Evolutionary conservation across 1,284 basidiomycete genomes (phyloP), one percentile per base, ranked within the genome.

Genomic region (Tylopilus orsonianus): DNA sequence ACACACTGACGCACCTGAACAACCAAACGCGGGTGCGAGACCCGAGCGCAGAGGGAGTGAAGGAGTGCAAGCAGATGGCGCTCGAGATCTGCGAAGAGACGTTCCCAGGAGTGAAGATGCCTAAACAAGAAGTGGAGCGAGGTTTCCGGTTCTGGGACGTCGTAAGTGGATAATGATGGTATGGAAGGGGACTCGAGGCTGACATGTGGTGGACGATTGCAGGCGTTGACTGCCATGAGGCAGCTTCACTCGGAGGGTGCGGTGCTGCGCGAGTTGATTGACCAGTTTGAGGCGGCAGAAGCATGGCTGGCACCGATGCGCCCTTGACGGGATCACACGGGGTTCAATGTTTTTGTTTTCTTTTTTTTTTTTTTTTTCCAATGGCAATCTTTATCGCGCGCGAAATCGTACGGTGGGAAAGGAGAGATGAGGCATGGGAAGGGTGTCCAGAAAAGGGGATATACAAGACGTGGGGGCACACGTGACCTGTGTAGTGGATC

Each of bases 71-170:
- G 72, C 79, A 79, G 46, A 81, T 88, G 70, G 93, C 96, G 22
- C 75, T 97, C 27, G 89, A 89, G 53, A 89, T 97, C 62, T 89
- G 96, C 61, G 93, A 97, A 57, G 90, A 93, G 62, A 94, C 90
- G 39, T 99, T 99, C 78, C 78, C 82, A 29, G 94, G 93, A 19
- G 90, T 99, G 58, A 96, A 93, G 75, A 72, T 71, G 53, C 91
- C 96, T 7, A 83, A 85, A 68, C 73, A 73, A 48, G 96, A 99
- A 76, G 87, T 99, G 42, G 91, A 94, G 66, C 76, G 97, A 46
- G 95, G 94, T 5, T 98, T 99, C 77, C 79, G 97, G 59, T 99
- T 99, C 77, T 99, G 97, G 96, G 90, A 96, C 65, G 81, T 94
- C 68, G 93, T 96, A 67, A 75, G 92, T 82, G 33, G 49, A 44